A percentile compares a stretch with the other conserved stretches of the same genome.
Conservation (phyloP, 306 rosid genomes). For the Sesbania bispinosa region DNA sequence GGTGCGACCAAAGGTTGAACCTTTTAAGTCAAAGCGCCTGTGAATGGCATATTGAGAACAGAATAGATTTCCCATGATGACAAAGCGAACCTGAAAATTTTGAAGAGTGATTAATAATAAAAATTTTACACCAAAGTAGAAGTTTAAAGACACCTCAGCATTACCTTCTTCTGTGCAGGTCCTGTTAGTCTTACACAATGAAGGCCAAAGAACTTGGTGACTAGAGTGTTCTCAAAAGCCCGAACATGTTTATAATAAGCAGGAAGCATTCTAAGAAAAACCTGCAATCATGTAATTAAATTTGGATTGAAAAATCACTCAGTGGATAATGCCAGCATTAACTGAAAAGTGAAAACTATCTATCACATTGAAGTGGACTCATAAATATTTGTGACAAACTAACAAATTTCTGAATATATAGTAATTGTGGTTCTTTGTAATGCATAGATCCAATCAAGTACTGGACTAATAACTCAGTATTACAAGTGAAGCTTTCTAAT, state of each 20-base stretch:
- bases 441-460: neutral
- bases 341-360: too few species aligned
- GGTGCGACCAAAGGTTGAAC: constrained; percentile 84
- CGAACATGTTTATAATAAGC: constrained; percentile 90
- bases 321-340: constrained; percentile 9
- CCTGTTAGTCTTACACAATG: constrained; percentile 87
- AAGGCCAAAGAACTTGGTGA: constrained; percentile 85
- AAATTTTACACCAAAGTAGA: neutral
- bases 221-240: constrained; percentile 80
- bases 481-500: neutral
- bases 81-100: constrained; percentile 77
- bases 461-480: neutral
- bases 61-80: constrained; percentile 93
- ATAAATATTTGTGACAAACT: neutral
- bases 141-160: neutral
- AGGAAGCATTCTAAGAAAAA: constrained; percentile 88
- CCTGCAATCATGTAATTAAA: constrained; percentile 47
- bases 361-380: too few species aligned
- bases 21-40: constrained; percentile 86
- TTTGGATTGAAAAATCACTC: constrained; percentile 22
- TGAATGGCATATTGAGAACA: constrained; percentile 73
- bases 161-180: constrained; percentile 83
- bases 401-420: neutral
- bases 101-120: constrained; percentile 8
- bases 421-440: neutral